Percentiles rank a stretch among this genome's conserved stretches.
Evolutionary conservation across 2,329 filamentous ascomycete species (phyloP).

Genomic region (Colletotrichum liaoningense): DNA sequence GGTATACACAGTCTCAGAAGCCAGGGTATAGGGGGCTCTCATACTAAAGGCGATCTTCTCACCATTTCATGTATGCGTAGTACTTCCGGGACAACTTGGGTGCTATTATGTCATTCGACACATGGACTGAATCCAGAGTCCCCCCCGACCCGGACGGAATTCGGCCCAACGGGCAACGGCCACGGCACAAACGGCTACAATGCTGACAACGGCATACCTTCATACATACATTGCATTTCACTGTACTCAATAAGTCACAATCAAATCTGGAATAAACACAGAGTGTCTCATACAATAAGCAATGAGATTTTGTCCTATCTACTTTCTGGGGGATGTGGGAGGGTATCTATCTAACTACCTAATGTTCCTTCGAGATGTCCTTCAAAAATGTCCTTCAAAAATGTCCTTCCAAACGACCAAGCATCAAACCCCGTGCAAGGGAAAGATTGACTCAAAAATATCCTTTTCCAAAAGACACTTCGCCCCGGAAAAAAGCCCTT

Average conservation of each 20-base stretch:
- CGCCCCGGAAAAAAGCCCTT: too few species aligned
- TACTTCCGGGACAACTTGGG: too few species aligned
- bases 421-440: background rate
- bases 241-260: background rate
- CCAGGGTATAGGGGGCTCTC: too few species aligned
- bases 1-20: too few species aligned
- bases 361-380: background rate
- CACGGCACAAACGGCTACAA: background rate
- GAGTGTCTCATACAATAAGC: background rate
- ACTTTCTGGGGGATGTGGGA: too few species aligned
- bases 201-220: background rate
- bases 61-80: too few species aligned
- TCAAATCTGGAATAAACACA: background rate
- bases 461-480: background rate
- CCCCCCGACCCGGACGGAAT: background rate
- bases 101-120: too few species aligned
- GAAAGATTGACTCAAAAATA: background rate
- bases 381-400: background rate
- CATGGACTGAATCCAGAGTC: background rate
- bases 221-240: too few species aligned
- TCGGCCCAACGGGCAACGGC: background rate
- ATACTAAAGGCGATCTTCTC: too few species aligned
- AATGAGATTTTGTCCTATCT: conserved; percentile 1
- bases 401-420: background rate
- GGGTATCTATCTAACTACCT: background rate